Percentiles rank a stretch among this genome's conserved stretches.
Conservation (phyloP, 768 basidiomycete species). For the Lepiota brunneoincarnata region DNA sequence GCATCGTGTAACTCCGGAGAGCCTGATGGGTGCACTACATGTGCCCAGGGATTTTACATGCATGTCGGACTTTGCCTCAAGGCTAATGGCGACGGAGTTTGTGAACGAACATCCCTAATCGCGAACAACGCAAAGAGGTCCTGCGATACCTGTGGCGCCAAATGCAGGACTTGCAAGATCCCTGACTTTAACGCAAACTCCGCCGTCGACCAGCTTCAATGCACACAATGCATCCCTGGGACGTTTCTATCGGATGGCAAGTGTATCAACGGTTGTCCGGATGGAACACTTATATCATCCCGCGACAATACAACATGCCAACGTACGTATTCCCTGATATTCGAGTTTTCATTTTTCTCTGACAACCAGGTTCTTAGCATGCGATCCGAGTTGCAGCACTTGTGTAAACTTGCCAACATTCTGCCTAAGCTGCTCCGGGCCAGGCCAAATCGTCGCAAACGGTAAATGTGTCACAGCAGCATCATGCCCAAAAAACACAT, state of each 20-base stretch:
- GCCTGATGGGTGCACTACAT: conserved; percentile 67
- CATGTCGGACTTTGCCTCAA: conserved; percentile 69
- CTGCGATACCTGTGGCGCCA: conserved; percentile 80
- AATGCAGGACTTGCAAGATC: conserved; percentile 75
- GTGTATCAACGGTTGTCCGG: conserved; percentile 70
- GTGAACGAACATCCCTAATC: conserved; percentile 60
- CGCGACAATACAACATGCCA: conserved; percentile 73
- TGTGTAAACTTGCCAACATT: conserved; percentile 67
- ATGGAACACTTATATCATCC: conserved; percentile 69
- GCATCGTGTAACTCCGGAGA: conserved; percentile 64
- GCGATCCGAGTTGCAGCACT: conserved; percentile 68
- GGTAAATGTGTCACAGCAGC: conserved; percentile 62
- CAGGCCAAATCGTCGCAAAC: conserved; percentile 57
- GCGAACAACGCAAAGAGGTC: conserved; percentile 81
- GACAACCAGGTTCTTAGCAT: conserved; percentile 37
- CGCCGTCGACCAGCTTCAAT: conserved; percentile 62
- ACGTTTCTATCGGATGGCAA: conserved; percentile 67
- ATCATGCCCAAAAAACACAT: conserved; percentile 68
- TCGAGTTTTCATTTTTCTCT: neutral
- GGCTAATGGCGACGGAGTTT: conserved; percentile 65
- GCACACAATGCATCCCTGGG: conserved; percentile 76
- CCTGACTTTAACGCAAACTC: conserved; percentile 67
- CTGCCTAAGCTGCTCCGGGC: conserved; percentile 68
- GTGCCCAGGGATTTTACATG: conserved; percentile 55
- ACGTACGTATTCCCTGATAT: conserved; percentile 28